A percentile compares a stretch with the other conserved stretches of the same genome.
phyloP scores from a whole-genome alignment of 164 flowering plant species.

The Nymphaea thermarum region DNA sequence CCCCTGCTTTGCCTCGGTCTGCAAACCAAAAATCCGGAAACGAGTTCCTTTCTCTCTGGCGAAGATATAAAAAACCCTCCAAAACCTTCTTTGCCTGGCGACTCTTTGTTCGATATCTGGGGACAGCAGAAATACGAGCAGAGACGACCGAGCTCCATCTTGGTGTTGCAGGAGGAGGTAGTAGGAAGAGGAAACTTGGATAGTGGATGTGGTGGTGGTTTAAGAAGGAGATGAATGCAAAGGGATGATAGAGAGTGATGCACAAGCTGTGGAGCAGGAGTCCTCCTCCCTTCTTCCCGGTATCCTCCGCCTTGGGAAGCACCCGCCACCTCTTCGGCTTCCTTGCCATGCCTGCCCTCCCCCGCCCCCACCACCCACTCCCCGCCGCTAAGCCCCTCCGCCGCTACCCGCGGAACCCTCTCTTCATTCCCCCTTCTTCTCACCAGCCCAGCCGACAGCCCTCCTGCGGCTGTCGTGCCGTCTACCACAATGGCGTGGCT shows the following conservation, averaged over 20 bases:
- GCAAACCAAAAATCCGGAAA: background rate
- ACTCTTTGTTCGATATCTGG: no score
- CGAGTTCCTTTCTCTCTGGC: background rate
- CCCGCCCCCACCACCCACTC: slow-evolving; percentile 10
- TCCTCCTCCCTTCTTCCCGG: slow-evolving; percentile 24
- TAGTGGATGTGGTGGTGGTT: background rate
- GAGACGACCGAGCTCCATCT: no score
- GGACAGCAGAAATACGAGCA: no score
- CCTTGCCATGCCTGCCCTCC: slow-evolving; percentile 4
- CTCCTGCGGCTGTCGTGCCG: slow-evolving; percentile 3
- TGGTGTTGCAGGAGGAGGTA: background rate
- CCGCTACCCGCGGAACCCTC: background rate
- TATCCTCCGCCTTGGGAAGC: slow-evolving; percentile 2
- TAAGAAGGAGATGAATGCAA: background rate
- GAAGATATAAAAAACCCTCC: background rate
- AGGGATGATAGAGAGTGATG: slow-evolving; percentile 39
- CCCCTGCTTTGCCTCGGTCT: background rate
- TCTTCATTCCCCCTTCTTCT: background rate
- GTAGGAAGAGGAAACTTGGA: no score
- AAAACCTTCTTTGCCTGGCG: background rate
- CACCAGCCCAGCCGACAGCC: slow-evolving; percentile 3
- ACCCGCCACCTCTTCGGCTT: slow-evolving; percentile 10
- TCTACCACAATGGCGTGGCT: background rate
- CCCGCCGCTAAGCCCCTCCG: slow-evolving; percentile 3
- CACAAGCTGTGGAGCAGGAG: slow-evolving; percentile 47